These are phyloP conservation scores for Scutellaria galericulata DNA, from an alignment of 257 asterid genomes.

Conservation along the genomic window DNA sequence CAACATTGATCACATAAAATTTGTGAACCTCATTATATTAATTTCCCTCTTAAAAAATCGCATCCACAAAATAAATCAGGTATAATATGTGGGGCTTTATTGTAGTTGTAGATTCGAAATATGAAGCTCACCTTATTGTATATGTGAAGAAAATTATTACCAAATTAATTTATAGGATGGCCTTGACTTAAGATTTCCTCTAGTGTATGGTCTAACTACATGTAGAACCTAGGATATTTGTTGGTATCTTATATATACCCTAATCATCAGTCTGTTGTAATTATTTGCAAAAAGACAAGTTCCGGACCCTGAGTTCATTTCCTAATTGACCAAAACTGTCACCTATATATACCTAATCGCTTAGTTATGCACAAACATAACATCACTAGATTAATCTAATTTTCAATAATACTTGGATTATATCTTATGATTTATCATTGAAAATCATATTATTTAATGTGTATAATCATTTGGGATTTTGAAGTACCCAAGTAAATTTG, in stretches of 20 bases:
- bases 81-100: not conserved
- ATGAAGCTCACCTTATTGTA: not conserved
- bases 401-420: too few species aligned
- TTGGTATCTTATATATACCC: not conserved
- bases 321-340: not conserved
- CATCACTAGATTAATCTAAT: too few species aligned
- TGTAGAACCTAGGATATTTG: not conserved
- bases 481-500: too few species aligned
- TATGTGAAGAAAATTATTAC: too few species aligned
- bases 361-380: not conserved
- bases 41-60: not conserved
- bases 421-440: too few species aligned
- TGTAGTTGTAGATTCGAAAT: too few species aligned
- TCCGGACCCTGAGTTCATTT: not conserved
- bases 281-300: conserved; percentile 1
- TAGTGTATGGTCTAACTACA: not conserved
- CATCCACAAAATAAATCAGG: conserved; percentile 9
- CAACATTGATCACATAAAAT: conserved; percentile 8
- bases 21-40: conserved; percentile 14
- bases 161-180: not conserved
- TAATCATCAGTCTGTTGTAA: not conserved
- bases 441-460: too few species aligned
- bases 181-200: not conserved
- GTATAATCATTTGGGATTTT: too few species aligned
- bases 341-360: not conserved